Percentiles rank a stretch among this genome's conserved stretches.
These are phyloP conservation scores for Xylaria sp. DNA, from an alignment of 2,329 filamentous ascomycete species.

Conservation along the genomic window DNA sequence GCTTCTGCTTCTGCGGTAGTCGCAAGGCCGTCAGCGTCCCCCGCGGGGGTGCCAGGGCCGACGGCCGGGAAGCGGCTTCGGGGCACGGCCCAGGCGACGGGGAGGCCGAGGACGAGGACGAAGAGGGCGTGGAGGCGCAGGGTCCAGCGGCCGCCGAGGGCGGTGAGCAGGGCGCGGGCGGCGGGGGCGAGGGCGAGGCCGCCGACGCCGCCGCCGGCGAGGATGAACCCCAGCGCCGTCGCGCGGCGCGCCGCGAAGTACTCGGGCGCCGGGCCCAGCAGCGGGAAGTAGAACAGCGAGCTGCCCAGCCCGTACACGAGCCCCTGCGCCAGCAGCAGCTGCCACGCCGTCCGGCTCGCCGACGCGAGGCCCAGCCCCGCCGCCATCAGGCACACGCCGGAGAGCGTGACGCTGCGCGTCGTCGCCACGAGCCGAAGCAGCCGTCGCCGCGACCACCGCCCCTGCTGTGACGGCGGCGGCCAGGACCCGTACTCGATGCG, in stretches of 20 bases:
- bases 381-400: constrained; percentile 46
- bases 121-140: constrained; percentile 44
- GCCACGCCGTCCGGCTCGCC: constrained; percentile 40
- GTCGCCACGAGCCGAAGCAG: constrained; percentile 34
- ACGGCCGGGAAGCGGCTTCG: constrained; percentile 41
- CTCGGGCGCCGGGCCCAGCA: constrained; percentile 50
- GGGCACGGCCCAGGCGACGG: constrained; percentile 44
- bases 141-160: constrained; percentile 48
- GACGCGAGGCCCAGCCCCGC: constrained; percentile 47
- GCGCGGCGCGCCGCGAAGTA: constrained; percentile 52
- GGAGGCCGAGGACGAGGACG: constrained; percentile 42
- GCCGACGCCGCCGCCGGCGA: constrained; percentile 46
- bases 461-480: constrained; percentile 20
- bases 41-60: too few relatives aligned
- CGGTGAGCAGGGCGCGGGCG: constrained; percentile 44
- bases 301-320: constrained; percentile 47
- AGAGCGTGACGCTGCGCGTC: constrained; percentile 43
- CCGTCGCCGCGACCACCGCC: constrained; percentile 32
- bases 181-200: constrained; percentile 46
- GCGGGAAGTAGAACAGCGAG: constrained; percentile 47
- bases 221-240: constrained; percentile 48
- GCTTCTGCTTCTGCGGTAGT: too few relatives aligned
- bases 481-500: constrained; percentile 42
- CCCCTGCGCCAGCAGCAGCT: constrained; percentile 48
- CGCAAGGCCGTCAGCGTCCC: too few relatives aligned